Evolutionary conservation across 163 green algal species (phyloP), one percentile per base, ranked within the genome.

Genomic region (Chlorella variabilis): DNA sequence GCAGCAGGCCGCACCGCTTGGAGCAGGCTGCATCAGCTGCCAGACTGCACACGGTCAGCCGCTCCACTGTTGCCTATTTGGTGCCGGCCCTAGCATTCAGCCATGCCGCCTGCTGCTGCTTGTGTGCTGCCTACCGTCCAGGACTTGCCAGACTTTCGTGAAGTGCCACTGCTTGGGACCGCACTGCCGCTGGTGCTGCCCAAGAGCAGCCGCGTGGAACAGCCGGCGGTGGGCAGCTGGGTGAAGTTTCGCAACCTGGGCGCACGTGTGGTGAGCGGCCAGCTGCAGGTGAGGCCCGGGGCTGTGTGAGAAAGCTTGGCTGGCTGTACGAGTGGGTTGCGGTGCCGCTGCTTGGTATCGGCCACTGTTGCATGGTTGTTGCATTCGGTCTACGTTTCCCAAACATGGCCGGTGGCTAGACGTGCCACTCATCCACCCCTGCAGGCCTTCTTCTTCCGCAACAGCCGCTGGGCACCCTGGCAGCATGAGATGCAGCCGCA

Each of bases 221-320:
- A 29, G 41, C 77, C 66, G 7, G 18, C 34, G 3, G 65, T 77
- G 49, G 65, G 66, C 36, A 39, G 29, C 36, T 77, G 63, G 65
- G 49, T 83, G 15, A 83, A 83, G 66, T 27, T 83, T 3, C 48
- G 77, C 25, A 83, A 83, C 77, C 13, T 83, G 33, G 77, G 66
- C 8, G 65, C 66, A 3, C 66, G 77, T 3, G 66, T 77, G 49
- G 77, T 83, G 36, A 20, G 34, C 18, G 66, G 77, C 3, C 77
- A 78, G 77, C 65, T 83, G 65, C 77, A 82, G 75, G 75, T 82
- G 62, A 2, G 75, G 23, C 2, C 18, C 4, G 7, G 25, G 56
- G 23, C 9, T 18, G 31, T 62, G 68, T 39, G 11, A 54, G 45
- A 11, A 15, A 11, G 45, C 38, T 25, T 6, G 33, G 23, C 11